Conservation (phyloP, 1,139 yeast genomes). For the Protomyces arabidopsidicola region DNA sequence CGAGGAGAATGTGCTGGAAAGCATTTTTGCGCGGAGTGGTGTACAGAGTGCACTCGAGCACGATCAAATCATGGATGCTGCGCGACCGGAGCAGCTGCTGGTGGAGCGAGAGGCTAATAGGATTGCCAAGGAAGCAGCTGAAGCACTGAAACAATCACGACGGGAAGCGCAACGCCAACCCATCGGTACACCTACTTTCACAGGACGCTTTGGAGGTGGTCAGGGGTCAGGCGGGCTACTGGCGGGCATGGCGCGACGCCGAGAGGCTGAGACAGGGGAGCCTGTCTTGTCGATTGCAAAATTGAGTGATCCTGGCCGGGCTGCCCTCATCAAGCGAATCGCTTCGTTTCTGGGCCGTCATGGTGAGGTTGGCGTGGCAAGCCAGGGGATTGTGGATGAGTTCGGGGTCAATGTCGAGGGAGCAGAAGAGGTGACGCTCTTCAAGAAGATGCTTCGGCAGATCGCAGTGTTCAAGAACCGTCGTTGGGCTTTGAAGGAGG, state of each 20-base stretch:
- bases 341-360: constrained; percentile 42
- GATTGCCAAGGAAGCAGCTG: constrained; percentile 73
- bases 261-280: constrained; percentile 16
- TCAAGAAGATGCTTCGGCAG: constrained; percentile 63
- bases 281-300: constrained; percentile 1
- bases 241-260: constrained; percentile 26
- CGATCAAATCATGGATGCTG: constrained; percentile 64
- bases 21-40: constrained; percentile 65
- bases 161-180: constrained; percentile 57
- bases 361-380: constrained; percentile 47
- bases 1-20: constrained; percentile 65
- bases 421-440: constrained; percentile 55
- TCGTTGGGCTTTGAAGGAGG: constrained; percentile 56
- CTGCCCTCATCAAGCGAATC: constrained; percentile 42
- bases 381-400: constrained; percentile 55
- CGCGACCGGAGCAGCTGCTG: constrained; percentile 51
- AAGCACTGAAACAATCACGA: constrained; percentile 65
- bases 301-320: constrained; percentile 22
- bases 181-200: constrained; percentile 92
- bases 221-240: constrained; percentile 28
- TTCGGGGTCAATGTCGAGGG: constrained; percentile 49
- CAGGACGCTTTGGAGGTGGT: constrained; percentile 74
- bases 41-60: constrained; percentile 75
- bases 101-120: constrained; percentile 71
- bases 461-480: constrained; percentile 54